These are phyloP conservation scores for Piper longum DNA, from an alignment of 164 flowering plant species.

Conservation along the genomic window DNA sequence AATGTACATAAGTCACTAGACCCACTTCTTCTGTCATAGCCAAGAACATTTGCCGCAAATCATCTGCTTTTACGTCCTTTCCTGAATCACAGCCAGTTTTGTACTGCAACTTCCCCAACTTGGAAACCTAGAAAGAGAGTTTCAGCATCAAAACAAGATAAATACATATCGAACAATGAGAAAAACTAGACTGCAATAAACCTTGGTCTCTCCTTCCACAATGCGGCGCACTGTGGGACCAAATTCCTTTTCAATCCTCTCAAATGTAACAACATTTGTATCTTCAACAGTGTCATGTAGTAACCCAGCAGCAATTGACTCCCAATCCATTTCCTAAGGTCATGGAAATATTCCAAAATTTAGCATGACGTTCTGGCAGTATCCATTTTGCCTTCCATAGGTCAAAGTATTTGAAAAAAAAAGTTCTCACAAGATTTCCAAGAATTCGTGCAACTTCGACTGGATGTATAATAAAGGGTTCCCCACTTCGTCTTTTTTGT, in stretches of 20 bases:
- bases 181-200: slow-evolving; percentile 5
- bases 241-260: slow-evolving; percentile 84
- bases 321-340: slow-evolving; percentile 95
- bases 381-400: neutral
- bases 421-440: slow-evolving; percentile 74
- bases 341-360: neutral
- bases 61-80: slow-evolving; percentile 98
- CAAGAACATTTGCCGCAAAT: slow-evolving; percentile 91
- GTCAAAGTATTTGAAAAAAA: neutral
- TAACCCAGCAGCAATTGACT: slow-evolving; percentile 90
- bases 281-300: slow-evolving; percentile 99
- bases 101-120: slow-evolving; percentile 83
- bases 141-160: neutral
- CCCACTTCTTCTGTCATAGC: slow-evolving; percentile 97
- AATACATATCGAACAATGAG: neutral
- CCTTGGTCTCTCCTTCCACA: slow-evolving; percentile 99
- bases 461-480: slow-evolving; percentile 97
- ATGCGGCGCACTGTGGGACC: slow-evolving; percentile 84
- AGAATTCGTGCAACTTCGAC: slow-evolving; percentile 98
- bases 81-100: slow-evolving; percentile 45
- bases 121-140: slow-evolving; percentile 56
- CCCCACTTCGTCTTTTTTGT: slow-evolving; percentile 97
- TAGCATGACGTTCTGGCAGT: neutral
- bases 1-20: neutral
- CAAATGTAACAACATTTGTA: slow-evolving; percentile 85